These are phyloP conservation scores for Passiflora organensis DNA, from an alignment of 345 rosid genomes.

Conservation along the genomic window DNA sequence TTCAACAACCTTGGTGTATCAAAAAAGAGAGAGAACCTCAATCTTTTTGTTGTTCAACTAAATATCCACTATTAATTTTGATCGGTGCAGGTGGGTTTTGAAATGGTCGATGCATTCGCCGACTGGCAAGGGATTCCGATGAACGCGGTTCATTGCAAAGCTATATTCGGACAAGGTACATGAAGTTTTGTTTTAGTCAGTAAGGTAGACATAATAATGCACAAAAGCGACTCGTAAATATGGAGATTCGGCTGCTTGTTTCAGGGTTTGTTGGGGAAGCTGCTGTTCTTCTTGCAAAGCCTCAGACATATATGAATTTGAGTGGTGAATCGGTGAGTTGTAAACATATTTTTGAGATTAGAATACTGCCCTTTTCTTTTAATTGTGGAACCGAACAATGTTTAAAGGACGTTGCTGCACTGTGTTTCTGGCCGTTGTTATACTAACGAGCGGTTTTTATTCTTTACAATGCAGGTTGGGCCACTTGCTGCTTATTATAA, in stretches of 20 bases:
- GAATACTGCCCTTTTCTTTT: background rate
- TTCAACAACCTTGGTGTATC: slow-evolving; percentile 2
- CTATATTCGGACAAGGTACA: slow-evolving; percentile 18
- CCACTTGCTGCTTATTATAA: slow-evolving; percentile 92
- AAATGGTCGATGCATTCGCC: slow-evolving; percentile 66
- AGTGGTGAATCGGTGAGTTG: slow-evolving; percentile 83
- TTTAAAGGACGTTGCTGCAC: background rate
- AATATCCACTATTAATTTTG: background rate
- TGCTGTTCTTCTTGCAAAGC: slow-evolving; percentile 20
- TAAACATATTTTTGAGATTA: background rate
- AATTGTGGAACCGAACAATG: too few species aligned
- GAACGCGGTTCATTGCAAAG: slow-evolving; percentile 10
- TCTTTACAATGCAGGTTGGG: slow-evolving; percentile 46
- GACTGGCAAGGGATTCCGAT: slow-evolving; percentile 8
- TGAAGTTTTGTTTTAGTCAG: background rate
- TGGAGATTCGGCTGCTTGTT: background rate
- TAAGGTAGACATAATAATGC: too few species aligned
- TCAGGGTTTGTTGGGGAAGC: slow-evolving; percentile 18
- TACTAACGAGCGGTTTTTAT: background rate
- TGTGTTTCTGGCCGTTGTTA: too few species aligned
- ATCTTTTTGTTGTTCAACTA: background rate
- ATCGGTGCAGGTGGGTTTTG: slow-evolving; percentile 60
- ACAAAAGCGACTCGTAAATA: background rate
- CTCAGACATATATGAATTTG: slow-evolving; percentile 82
- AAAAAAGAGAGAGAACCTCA: too few species aligned